Conservation (phyloP, 805 yeast genomes). For the Cyberlindnera veronae region DNA sequence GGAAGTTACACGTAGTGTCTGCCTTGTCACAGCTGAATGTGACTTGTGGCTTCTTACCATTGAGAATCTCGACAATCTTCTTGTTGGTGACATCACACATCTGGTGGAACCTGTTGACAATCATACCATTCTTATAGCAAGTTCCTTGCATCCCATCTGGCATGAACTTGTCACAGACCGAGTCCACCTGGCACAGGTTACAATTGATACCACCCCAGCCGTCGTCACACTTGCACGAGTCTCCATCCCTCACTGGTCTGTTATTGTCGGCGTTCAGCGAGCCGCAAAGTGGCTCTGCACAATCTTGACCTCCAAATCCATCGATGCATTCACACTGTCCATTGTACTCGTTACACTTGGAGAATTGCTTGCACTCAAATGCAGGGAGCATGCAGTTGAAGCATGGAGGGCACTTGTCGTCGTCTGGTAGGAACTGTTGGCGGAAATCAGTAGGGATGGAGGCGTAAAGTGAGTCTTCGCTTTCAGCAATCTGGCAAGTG, state of each 20-base stretch:
- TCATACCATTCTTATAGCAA: conserved; percentile 81
- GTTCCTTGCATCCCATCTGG: conserved; percentile 86
- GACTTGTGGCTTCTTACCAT: conserved; percentile 84
- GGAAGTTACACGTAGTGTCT: conserved; percentile 71
- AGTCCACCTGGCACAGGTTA: conserved; percentile 72
- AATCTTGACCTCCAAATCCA: conserved; percentile 94
- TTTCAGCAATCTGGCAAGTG: too few relatives aligned
- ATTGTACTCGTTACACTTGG: conserved; percentile 79
- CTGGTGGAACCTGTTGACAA: conserved; percentile 78
- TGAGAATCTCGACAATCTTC: conserved; percentile 75
- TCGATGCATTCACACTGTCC: conserved; percentile 91
- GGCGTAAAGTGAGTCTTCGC: conserved; percentile 13
- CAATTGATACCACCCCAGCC: conserved; percentile 98
- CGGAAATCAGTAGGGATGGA: conserved; percentile 1
- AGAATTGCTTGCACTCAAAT: conserved; percentile 86
- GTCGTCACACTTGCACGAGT: conserved; percentile 63
- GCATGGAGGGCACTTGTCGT: conserved; percentile 74
- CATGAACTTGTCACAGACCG: conserved; percentile 79
- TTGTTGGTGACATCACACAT: conserved; percentile 93
- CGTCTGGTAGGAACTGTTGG: conserved; percentile 3
- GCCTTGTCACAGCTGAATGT: conserved; percentile 83
- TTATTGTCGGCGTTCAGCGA: conserved; percentile 57
- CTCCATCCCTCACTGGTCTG: conserved; percentile 56
- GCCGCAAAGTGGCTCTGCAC: conserved; percentile 87
- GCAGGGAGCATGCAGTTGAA: conserved; percentile 94